Evolutionary conservation across 495 filamentous ascomycete species (phyloP), one percentile per base, ranked within the genome.

Genomic region (Elasticomyces elasticus): DNA sequence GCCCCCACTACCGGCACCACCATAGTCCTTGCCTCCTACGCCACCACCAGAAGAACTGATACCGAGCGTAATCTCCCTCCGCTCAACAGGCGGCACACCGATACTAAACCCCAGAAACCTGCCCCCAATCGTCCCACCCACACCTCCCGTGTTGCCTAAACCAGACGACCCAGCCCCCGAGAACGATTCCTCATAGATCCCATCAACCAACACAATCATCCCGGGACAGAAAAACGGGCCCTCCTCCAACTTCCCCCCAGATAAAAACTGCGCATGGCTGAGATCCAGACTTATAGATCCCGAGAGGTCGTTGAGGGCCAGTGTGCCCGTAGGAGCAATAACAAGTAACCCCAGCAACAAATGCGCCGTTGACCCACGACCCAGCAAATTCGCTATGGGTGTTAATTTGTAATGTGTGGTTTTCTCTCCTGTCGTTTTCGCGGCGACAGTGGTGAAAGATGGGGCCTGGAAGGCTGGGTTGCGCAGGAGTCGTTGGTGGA

Each of bases 181-280:
- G 25, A 78, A 76, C 61, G 94, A 88, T 66, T 96, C 92, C 68
- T 95, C 89, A 64, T 97, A 98, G 20, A 89, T 78, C 1, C 92
- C 92, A 63, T 97, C 94, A 6, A 96, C 80, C 25, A 97, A 74
- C 2, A 96, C 85, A 53, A 98, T 87, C 87, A 95, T 95, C 1
- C 92, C 92, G 0, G 92, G 90, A 0, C 81, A 78, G 63, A 95
- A 94, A 85, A 87, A 97, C 6, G 85, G n/a, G n/a, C n/a, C n/a
- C n/a, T n/a, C n/a, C n/a, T n/a, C 84, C 17, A 85, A 89, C 59
- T 94, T 82, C 56, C 87, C 80, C 38, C 61, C 61, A 0, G 89
- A 90, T 54, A 95, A 82, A 33, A 85, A 78, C 20, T 80, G 79
- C 0, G 89, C 88, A 62, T 92, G 85, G 17, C 81, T 79, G 17